Base-by-base conservation (phyloP, 2,329 filamentous ascomycete genomes). In the Pyricularia grisea region DNA sequence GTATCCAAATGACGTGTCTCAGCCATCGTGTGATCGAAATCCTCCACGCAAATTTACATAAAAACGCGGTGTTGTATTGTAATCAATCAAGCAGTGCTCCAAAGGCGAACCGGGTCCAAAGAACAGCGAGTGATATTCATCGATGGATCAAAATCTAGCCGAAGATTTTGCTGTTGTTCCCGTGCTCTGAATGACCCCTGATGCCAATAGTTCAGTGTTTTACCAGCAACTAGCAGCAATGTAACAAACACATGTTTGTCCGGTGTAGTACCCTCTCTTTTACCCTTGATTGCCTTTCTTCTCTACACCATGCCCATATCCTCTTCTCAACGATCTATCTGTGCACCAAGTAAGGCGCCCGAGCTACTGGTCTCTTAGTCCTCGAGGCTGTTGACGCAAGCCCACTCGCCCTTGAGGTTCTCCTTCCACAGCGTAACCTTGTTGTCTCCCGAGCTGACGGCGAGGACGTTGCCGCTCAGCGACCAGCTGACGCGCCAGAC, bases 401-500 rank as follows among this genome's bases (percentile, higher is more conserved):
- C 94, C 95, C 95, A 99, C 77, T 97, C 92, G 69, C 95, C 95
- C 78, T 91, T 92, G 74, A 99, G 83, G 78, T 97, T 97, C 86
- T 99, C 95, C 86, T 98, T 99, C 94, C 94, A 99, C 79, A 99
- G 81, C 68, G 91, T 96, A 69, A 99, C 94, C 82, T 96, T 94
- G 84, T 99, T 99, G 81, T 99, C 94, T 30, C 91, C 92, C 58
- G 93, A 93, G 77, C 92, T 95, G 71, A 97, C 93, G 11, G 95
- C 95, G 74, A 99, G 84, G 25, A 98, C 94, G 78, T 99, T 99
- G 68, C 95, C 95, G 79, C 93, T 97, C 77, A 98, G 84, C 75
- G 93, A 97, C 95, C 95, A 99, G 84, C 93, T 97, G 65, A 97
- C 95, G 69, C 95, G 89, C 95, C 95, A 99, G 70, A 97, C 87